phyloP scores from a whole-genome alignment of 2,329 filamentous ascomycete species.

The Penicillium sp. region DNA sequence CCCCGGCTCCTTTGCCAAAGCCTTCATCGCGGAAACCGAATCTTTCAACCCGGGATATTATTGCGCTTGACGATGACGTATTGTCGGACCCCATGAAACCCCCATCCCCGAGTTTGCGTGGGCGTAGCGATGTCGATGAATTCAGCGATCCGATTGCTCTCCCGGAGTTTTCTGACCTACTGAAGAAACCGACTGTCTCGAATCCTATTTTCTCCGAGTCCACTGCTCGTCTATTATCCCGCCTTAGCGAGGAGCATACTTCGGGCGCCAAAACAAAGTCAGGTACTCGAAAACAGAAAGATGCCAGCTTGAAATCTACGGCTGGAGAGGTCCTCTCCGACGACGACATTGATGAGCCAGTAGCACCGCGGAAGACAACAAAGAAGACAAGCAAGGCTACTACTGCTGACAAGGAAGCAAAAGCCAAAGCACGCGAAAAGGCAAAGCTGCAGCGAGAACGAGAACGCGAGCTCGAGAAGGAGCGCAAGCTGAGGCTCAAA shows the following conservation, averaged over 20 bases:
- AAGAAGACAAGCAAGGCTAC: constrained; percentile 36
- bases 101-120: background rate
- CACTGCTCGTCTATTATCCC: constrained; percentile 35
- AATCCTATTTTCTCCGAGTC: constrained; percentile 30
- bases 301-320: background rate
- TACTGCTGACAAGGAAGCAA: constrained; percentile 35
- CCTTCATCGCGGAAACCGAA: background rate
- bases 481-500: constrained; percentile 36
- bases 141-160: constrained; percentile 27
- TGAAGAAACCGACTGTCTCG: constrained; percentile 16
- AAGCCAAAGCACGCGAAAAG: constrained; percentile 47
- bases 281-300: constrained; percentile 9
- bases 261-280: background rate
- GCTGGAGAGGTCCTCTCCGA: constrained; percentile 16
- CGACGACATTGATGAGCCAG: constrained; percentile 41
- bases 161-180: constrained; percentile 22
- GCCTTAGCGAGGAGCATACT: constrained; percentile 15
- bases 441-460: constrained; percentile 42
- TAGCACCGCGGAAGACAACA: constrained; percentile 28
- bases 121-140: constrained; percentile 26
- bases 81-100: constrained; percentile 4
- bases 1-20: constrained; percentile 19
- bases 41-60: constrained; percentile 17
- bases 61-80: constrained; percentile 32
- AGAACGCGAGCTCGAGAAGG: constrained; percentile 52